Base-by-base conservation (phyloP, 1,139 yeast genomes). In the Pichia sp. region DNA sequence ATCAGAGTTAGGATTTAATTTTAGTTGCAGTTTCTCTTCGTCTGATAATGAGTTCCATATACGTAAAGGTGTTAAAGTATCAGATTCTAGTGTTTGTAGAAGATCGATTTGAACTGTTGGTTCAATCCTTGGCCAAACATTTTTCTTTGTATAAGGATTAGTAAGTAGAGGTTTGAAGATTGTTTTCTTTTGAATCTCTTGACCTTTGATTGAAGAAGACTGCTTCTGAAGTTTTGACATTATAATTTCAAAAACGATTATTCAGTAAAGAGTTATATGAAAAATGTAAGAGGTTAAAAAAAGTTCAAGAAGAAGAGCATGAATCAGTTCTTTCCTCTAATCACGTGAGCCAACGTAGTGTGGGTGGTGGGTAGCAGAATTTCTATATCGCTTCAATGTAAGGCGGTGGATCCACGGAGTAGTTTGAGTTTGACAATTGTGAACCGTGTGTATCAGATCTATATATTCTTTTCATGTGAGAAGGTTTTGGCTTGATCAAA, bases 81-180 rank as follows among this genome's bases (percentile, higher is more conserved):
- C 42, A 4, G 45, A 55, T 12, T 61, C 53, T 12, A 78, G 55
- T 15, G 67, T 58, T 19, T 72, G 73, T 10, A 71, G 38, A 4
- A 77, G 58, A 39, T 64, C 65, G 1, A 47, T 44, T 4, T 71
- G 69, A 1, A 60, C 46, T 4, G 63, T 58, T 1, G 69, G 68
- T 3, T 63, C 67, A 1, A 77, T 59, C 25, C 58, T 58, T 2
- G 84, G 84, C 79, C 83, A 78, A 25, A 58, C 40, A 38, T 62
- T 63, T 1, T 71, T 63, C 41, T 66, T 68, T 0, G 81, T 71
- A 52, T 63, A 77, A 4, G 84, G 83, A 48, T 75, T 77, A 28
- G 77, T 79, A 18, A 79, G 62, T 5, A 79, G 64, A 0, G 84
- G 82, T 53, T 76, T 78, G 56, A 73, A 74, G 4, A 77, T 74